Evolutionary conservation across 306 rosid species (phyloP).

Genomic region (Cyamopsis tetragonoloba): DNA sequence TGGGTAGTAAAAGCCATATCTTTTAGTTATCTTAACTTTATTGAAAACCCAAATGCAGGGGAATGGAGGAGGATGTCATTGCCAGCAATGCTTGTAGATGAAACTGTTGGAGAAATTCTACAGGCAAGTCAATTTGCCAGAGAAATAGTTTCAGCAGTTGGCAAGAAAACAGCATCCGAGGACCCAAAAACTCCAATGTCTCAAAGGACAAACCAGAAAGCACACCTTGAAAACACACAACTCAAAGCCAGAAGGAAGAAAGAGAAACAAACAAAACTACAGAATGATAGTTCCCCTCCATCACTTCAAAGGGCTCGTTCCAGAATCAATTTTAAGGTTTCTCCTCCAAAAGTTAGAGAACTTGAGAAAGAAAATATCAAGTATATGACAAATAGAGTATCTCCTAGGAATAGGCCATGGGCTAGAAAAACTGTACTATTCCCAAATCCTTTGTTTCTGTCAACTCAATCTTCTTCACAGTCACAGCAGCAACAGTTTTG

Average conservation of each 20-base stretch:
- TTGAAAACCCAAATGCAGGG: conserved; percentile 31
- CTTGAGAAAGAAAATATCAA: conserved; percentile 49
- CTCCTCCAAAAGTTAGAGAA: conserved; percentile 75
- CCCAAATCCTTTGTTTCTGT: conserved; percentile 86
- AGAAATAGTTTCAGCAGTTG: conserved; percentile 58
- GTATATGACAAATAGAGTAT: conserved; percentile 71
- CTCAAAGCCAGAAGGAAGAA: conserved; percentile 71
- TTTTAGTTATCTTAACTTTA: background rate
- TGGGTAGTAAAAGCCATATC: background rate
- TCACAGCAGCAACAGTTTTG: conserved; percentile 58
- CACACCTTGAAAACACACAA: conserved; percentile 59
- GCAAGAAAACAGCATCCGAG: conserved; percentile 36
- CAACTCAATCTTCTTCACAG: conserved; percentile 42
- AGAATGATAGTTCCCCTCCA: conserved; percentile 47
- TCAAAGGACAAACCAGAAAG: conserved; percentile 39
- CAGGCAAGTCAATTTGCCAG: conserved; percentile 82
- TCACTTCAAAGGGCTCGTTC: conserved; percentile 71
- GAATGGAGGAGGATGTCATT: conserved; percentile 89
- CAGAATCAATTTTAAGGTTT: conserved; percentile 76
- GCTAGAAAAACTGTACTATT: conserved; percentile 77
- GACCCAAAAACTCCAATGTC: conserved; percentile 83
- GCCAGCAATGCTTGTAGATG: conserved; percentile 93
- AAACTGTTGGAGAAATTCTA: conserved; percentile 85
- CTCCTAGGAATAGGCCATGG: conserved; percentile 86
- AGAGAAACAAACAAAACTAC: conserved; percentile 68